Evolutionary conservation across 1,284 basidiomycete genomes (phyloP).

Genomic region (Ceratobasidium sp.): DNA sequence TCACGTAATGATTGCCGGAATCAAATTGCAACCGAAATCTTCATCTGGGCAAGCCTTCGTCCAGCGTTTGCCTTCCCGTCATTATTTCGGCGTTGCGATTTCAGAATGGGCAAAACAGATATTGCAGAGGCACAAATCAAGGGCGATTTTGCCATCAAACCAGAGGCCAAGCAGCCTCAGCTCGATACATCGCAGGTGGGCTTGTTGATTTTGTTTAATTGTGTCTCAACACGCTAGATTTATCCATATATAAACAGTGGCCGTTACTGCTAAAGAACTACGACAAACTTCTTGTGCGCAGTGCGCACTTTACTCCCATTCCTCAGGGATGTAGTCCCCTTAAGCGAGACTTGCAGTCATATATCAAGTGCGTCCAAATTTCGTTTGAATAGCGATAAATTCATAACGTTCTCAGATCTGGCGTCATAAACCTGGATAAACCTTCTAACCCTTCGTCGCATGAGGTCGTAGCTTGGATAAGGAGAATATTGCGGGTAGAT

Average conservation of each 20-base stretch:
- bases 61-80: neutral
- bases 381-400: slow-evolving; percentile 1
- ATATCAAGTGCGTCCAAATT: slow-evolving; percentile 80
- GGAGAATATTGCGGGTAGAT: slow-evolving; percentile 95
- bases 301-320: slow-evolving; percentile 98
- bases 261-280: slow-evolving; percentile 99
- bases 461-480: slow-evolving; percentile 99
- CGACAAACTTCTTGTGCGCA: slow-evolving; percentile 94
- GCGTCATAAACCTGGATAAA: slow-evolving; percentile 99
- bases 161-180: slow-evolving; percentile 77
- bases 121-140: slow-evolving; percentile 61
- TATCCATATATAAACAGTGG: slow-evolving; percentile 72
- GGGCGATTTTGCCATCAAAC: slow-evolving; percentile 88
- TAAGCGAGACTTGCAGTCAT: slow-evolving; percentile 91
- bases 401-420: slow-evolving; percentile 72
- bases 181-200: slow-evolving; percentile 83
- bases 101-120: slow-evolving; percentile 71
- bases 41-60: slow-evolving; percentile 1
- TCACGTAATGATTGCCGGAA: neutral
- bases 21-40: slow-evolving; percentile 11
- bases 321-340: slow-evolving; percentile 91
- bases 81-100: slow-evolving; percentile 40
- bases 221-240: neutral
- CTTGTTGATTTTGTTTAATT: neutral
- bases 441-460: slow-evolving; percentile 99